Base-by-base conservation (phyloP, 2,329 filamentous ascomycete species). In the Sclerotinia subarctica region DNA sequence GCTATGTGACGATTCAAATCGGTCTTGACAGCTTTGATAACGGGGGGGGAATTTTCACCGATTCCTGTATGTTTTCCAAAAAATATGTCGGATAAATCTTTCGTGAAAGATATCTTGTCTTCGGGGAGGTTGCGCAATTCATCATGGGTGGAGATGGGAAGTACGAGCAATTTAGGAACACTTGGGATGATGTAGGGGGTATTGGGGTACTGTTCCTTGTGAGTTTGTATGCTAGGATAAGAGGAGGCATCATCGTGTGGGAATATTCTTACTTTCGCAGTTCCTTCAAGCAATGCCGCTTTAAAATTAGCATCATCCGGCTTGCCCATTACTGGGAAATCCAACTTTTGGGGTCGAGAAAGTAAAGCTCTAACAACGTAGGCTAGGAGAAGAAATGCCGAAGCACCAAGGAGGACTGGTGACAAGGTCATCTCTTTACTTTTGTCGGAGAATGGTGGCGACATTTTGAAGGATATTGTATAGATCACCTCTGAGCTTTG, bases 1-100 rank as follows among this genome's bases (percentile, higher is more conserved):
- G 68, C 68, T 29, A 75, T 68, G 32, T 74, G 68, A 17, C 72
- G 69, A 3, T 70, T 75, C 7, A 76, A 69, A 54, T 76, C 72
- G 26, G 64, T 35, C 21, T 72, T 75, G n/a, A 76, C 42, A 21
- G 73, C 67, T 35, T 66, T 47, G 24, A 72, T 65, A 0, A 72
- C 6, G 5, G 66, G 70, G 3, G 65, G 64, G 17, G 21, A 6
- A 8, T 46, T 7, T 5, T 21, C 24, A 7, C 21, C 26, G 6
- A 65, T 11, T 19, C 52, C 26, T 26, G 29, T 65, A 15, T 65
- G 17, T 7, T 19, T n/a, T n/a, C 19, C 8, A 8, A 35, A 21
- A 17, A 65, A 65, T 7, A 57, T 26, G 21, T 42, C 21, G 11
- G 13, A 1, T 3, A 57, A 0, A 57, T 57, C 63, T 26, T 65